Evolutionary conservation across 129 eudicot species (phyloP), one percentile per base, ranked within the genome.

Genomic region (Pulicaria dysenterica): DNA sequence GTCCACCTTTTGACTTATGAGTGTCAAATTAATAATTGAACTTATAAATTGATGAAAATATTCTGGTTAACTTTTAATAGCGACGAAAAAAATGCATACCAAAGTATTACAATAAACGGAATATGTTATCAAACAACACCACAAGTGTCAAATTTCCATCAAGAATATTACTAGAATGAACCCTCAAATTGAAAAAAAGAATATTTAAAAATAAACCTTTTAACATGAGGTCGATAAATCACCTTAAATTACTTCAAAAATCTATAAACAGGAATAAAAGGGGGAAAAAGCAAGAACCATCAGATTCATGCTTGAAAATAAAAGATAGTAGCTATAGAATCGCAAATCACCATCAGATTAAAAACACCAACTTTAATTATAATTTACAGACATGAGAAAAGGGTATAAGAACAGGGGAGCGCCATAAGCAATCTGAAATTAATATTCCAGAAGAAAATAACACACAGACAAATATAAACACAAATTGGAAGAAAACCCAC

Each of bases 401-500:
- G 2, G 2, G 31, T 24, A 24, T 24, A 24, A 24, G 31, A 24
- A 24, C 31, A 24, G 31, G 31, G 31, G 31, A 24, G 31, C 31
- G 31, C 31, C 1, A 2, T 24, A 24, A 24, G 31, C 31, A 24
- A 24, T 24, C 31, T 24, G 31, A 24, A 24, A 24, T 24, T 24
- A 24, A 24, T 24, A 24, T 24, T 24, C 31, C 31, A 24, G 31
- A 24, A 24, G 31, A 24, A 24, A 24, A 24, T 24, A 24, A 46
- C 12, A 46, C 3, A 46, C 0, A 17, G 50, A 9, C 6, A 48
- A 36, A 48, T 60, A 16, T 2, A 19, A 19, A 19, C 3, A 2
- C 12, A 10, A 53, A 46, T 7, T 14, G 5, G n/a, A 64, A 44
- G 74, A 42, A 73, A 76, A 80, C 82, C 14, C 5, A 89, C 98